Evolutionary conservation across 2,329 filamentous ascomycete genomes (phyloP), one percentile per base, ranked within the genome.

Genomic region (Neofusicoccum sp.): DNA sequence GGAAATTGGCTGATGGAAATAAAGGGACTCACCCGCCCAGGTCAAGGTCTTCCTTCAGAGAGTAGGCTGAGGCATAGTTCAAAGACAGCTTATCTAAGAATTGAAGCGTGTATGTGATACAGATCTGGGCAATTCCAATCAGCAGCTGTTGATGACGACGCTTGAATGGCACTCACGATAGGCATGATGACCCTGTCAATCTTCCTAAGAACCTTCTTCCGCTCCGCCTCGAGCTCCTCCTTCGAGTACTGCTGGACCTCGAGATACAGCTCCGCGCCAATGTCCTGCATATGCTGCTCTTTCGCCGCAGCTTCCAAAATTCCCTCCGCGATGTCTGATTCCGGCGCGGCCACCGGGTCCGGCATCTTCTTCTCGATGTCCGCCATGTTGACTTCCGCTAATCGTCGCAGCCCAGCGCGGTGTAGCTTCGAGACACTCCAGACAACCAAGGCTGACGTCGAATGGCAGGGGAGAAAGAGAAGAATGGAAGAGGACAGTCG

Each of bases 111-210:
- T 80, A 80, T 6, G 76, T 78, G 36, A 72, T 70, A 59, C 70
- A 73, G 12, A 75, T 74, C 72, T 75, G 31, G 3, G 24, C 9
- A 14, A 7, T 11, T 31, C 14, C 11, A 12, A 33, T 58, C 6
- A 57, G 48, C 12, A 24, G 14, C 1, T 9, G 3, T 5, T 14
- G 12, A 11, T n/a, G 33, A 20, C 28, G 12, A 16, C n/a, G 1
- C 34, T n/a, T 11, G 8, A 20, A 33, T 38, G 24, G 36, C 7
- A 38, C 68, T 53, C 61, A 79, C 77, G 65, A 80, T 78, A 6
- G 78, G 78, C 73, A 80, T 74, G 38, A 81, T 77, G 11, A 79
- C 72, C 72, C 73, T 76, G 61, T 80, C 78, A 16, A 81, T 72
- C 63, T 80, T 78, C 51, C 71, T 69, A 30, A 78, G 64, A 4